Base-by-base conservation (phyloP, 129 eudicot genomes). In the Artemisia argyi region DNA sequence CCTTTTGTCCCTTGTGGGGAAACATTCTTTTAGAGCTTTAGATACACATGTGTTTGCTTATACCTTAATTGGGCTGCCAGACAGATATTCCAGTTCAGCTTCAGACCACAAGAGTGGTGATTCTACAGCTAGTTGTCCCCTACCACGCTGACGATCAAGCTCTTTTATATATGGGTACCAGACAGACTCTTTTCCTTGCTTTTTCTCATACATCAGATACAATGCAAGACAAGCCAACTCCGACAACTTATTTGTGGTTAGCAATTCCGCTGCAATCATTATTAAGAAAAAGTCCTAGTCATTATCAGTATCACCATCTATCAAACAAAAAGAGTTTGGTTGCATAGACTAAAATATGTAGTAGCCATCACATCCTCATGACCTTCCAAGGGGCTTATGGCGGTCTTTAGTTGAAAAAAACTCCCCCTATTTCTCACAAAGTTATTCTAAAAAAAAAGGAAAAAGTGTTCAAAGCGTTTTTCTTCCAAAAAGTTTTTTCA, bases 101-200 rank as follows among this genome's bases (percentile, higher is more conserved):
- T 87, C 96, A 68, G 93, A 85, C 97, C 97, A 90, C 46, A 90
- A 74, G 73, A 90, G 92, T 17, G 98, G 97, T 12, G 98, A 93
- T 86, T 93, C 97, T 17, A 93, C 98, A 50, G 97, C 90, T 72
- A 93, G 59, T 76, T 93, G 98, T 22, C 98, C 98, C 80, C 98
- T 85, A 30, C 97, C 98, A 77, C 97, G 81, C 67, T 93, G 98
- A 7, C 92, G 97, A 84, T 93, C 97, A 79, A 93, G 97, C 83
- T 93, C 98, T 87, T 73, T 84, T 73, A 90, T 93, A 69, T 93
- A 93, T 1, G 97, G 97, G 75, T 93, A 87, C 98, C 97, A 93
- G 68, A 93, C 80, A 44, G 97, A 90, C 80, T 85, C 83, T 72
- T 87, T 90, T 39, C 98, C 98, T 74, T 93, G 97, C 75, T 93